These are phyloP conservation scores for Dispira parvispora DNA, from an alignment of 192 early-diverging fungal species.

Conservation along the genomic window DNA sequence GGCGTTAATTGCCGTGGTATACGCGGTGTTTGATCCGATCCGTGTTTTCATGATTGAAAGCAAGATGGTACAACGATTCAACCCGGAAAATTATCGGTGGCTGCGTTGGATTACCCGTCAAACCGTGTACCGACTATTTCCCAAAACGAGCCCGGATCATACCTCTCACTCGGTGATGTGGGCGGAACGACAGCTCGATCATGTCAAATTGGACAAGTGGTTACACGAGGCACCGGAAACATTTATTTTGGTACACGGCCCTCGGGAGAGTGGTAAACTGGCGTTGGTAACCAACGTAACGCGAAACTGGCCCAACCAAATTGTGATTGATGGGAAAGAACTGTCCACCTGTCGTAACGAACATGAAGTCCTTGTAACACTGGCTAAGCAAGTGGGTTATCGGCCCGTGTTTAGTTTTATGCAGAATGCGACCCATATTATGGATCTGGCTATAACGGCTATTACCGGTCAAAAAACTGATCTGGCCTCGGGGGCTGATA, in stretches of 20 bases:
- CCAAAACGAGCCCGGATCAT: neutral
- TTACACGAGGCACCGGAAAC: conserved; percentile 49
- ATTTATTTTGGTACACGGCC: conserved; percentile 68
- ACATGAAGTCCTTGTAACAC: conserved; percentile 47
- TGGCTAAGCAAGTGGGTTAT: conserved; percentile 80
- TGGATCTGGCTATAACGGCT: conserved; percentile 73
- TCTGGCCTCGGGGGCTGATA: conserved; percentile 63
- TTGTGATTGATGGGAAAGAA: conserved; percentile 65
- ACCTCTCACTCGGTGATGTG: conserved; percentile 8
- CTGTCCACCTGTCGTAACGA: conserved; percentile 55
- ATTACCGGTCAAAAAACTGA: conserved; percentile 80
- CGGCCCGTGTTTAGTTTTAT: conserved; percentile 81
- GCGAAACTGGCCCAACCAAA: conserved; percentile 44
- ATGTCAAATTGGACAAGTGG: conserved; percentile 20
- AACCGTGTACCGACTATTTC: conserved; percentile 27
- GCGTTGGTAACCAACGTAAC: conserved; percentile 56
- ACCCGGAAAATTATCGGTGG: conserved; percentile 40
- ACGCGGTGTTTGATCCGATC: conserved; percentile 77
- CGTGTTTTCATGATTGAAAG: conserved; percentile 79
- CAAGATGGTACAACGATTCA: conserved; percentile 66
- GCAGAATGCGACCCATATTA: conserved; percentile 45
- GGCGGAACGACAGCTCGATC: conserved; percentile 24
- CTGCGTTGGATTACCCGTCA: conserved; percentile 39
- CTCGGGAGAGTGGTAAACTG: conserved; percentile 67
- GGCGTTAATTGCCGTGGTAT: conserved; percentile 55